A percentile compares a stretch with the other conserved stretches of the same genome.
Conservation (phyloP, 78 protist species). For the Goniomonas avonlea region DNA sequence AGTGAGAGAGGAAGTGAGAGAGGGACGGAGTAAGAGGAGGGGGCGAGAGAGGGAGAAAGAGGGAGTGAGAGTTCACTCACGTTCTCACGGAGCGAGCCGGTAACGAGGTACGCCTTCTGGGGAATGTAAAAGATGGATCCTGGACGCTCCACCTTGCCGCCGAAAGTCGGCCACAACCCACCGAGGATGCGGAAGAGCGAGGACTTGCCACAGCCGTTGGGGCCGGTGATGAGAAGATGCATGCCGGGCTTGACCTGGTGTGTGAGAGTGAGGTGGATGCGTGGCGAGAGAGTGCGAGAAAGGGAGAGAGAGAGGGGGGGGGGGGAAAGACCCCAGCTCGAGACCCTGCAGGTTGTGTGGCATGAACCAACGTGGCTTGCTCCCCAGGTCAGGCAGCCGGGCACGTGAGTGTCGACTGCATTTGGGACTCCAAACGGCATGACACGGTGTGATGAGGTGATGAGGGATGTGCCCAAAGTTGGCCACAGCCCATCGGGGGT, state of each 20-base stretch:
- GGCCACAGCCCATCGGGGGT: no score
- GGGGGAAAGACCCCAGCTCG: no score
- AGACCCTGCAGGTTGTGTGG: no score
- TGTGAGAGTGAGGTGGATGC: neutral
- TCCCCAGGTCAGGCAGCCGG: no score
- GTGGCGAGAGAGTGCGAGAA: neutral
- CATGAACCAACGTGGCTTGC: no score
- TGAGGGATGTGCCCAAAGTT: no score
- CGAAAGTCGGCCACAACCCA: conserved; percentile 60
- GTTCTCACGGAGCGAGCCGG: conserved; percentile 75
- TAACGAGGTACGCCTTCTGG: conserved; percentile 73
- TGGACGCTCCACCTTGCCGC: neutral
- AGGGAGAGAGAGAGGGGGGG: no score
- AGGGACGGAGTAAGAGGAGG: no score
- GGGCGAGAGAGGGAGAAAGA: no score
- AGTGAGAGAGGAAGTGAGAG: no score
- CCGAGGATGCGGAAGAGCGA: conserved; percentile 61
- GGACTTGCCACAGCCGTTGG: conserved; percentile 69
- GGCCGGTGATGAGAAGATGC: conserved; percentile 67
- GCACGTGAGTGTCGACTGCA: no score
- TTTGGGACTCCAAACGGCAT: neutral
- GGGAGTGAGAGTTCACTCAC: neutral
- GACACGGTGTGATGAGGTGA: neutral
- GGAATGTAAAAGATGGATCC: conserved; percentile 50
- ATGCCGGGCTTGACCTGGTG: conserved; percentile 47